phyloP scores from a whole-genome alignment of 331 rosid species.

The Malus hybrid region DNA sequence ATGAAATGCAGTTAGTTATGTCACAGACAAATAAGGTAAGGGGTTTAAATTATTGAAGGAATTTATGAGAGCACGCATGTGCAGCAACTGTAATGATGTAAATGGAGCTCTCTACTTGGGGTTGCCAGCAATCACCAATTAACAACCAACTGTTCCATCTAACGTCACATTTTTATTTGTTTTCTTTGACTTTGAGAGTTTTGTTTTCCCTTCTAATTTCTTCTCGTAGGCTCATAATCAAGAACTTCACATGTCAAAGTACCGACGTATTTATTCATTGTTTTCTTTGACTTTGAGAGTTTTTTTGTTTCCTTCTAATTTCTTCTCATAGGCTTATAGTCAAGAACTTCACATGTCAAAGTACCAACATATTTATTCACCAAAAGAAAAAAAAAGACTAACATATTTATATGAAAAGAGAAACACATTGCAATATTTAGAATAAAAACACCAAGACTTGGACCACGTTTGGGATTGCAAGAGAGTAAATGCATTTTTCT shows the following conservation, averaged over 20 bases:
- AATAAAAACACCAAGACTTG: no score
- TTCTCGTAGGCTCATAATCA: not conserved
- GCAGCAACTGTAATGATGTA: not conserved
- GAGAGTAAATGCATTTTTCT: no score
- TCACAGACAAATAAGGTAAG: not conserved
- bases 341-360: no score
- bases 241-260: not conserved
- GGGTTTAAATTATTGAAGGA: not conserved
- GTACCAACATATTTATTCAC: not conserved
- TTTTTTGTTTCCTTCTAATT: no score
- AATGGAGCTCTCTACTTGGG: not conserved
- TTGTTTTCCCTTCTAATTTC: not conserved
- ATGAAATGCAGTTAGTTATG: not conserved
- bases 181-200: not conserved
- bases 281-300: no score
- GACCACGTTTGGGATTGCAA: no score
- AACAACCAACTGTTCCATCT: slow-evolving; percentile 14
- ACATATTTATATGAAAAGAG: no score
- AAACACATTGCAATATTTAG: no score
- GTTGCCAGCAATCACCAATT: not conserved
- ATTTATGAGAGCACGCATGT: not conserved
- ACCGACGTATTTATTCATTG: not conserved
- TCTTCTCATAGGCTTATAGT: no score
- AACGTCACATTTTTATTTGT: not conserved
- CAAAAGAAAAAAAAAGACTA: not conserved